Base-by-base conservation (phyloP, 2,329 filamentous ascomycete species). In the Niveomyces coronatus region DNA sequence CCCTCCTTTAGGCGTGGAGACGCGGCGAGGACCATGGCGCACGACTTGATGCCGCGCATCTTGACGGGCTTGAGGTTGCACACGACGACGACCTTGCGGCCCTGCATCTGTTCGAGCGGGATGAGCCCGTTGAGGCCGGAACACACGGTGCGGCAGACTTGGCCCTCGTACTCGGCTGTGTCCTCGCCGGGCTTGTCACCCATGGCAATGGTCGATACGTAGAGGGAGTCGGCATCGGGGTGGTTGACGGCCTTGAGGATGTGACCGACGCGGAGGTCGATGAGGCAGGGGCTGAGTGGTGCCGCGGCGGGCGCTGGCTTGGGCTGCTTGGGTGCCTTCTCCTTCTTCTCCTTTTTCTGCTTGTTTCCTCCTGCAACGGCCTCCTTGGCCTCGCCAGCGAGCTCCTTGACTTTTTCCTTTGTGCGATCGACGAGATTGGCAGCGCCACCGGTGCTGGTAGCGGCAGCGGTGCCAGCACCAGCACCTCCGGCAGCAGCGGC, bases 1-100 rank as follows among this genome's bases (percentile, higher is more conserved):
- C 87, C 89, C 54, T 89, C 84, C 54, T 80, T 79, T 33, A 84
- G 61, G 43, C 73, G 71, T n/a, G 89, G 91, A 14, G 86, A 94
- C 3, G 91, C 91, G 9, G 91, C 91, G 27, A 98, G 75, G 13
- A 98, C 91, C 91, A 98, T 96, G 54, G 88, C 74, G 49, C 65
- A 74, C 3, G 74, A 78, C 65, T 77, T 77, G 66, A 78, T 71
- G 49, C 91, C 91, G 47, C 91, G 85, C 91, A 98, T 98, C 62
- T 93, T 98, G 60, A 96, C 91, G 35, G 91, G 91, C 73, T 98
- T 98, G 50, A 98, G 76, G 64, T 98, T 98, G 71, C 86, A 94
- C 16, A 98, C 89, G 1, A 91, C 85, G 22, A 98, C 76, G 44
- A 98, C 85, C 67, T 93, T 94, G 60, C 91, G 85, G 55, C 80